Evolutionary conservation across 192 early-diverging fungal species (phyloP).

Genomic region (Linnemannia zychae): DNA sequence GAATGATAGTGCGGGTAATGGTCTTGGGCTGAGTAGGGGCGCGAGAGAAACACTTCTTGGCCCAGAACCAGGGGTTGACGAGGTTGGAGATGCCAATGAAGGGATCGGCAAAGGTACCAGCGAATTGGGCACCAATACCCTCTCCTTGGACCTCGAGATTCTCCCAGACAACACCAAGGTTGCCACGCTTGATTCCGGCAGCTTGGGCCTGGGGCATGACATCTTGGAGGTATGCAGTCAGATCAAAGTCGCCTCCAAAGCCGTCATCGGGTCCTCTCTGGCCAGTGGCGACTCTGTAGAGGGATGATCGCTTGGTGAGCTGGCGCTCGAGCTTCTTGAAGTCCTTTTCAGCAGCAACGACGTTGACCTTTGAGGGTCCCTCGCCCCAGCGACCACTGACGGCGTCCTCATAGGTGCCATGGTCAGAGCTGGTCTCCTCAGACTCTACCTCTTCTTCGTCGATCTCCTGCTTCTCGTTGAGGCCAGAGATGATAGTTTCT

Average conservation of each 20-base stretch:
- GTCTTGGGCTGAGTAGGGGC: constrained; percentile 12
- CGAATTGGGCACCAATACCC: constrained; percentile 44
- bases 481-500: constrained; percentile 32
- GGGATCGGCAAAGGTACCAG: constrained; percentile 38
- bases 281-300: constrained; percentile 22
- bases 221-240: constrained; percentile 58
- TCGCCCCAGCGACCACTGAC: constrained; percentile 52
- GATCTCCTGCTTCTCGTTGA: constrained; percentile 36
- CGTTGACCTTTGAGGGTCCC: constrained; percentile 43
- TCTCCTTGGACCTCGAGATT: constrained; percentile 57
- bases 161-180: constrained; percentile 62
- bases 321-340: constrained; percentile 41
- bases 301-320: constrained; percentile 32
- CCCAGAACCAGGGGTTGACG: constrained; percentile 54
- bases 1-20: constrained; percentile 64
- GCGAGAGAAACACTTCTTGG: constrained; percentile 36
- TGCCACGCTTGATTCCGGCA: constrained; percentile 61
- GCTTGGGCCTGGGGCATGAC: constrained; percentile 41
- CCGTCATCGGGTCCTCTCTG: constrained; percentile 32
- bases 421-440: constrained; percentile 8
- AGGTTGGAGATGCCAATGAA: constrained; percentile 53
- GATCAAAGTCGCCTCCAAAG: constrained; percentile 56
- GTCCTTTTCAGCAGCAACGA: constrained; percentile 28
- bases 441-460: constrained; percentile 7
- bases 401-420: constrained; percentile 32